Conservation (phyloP, 1,284 basidiomycete genomes). For the Tilletiopsis washingtonensis region DNA sequence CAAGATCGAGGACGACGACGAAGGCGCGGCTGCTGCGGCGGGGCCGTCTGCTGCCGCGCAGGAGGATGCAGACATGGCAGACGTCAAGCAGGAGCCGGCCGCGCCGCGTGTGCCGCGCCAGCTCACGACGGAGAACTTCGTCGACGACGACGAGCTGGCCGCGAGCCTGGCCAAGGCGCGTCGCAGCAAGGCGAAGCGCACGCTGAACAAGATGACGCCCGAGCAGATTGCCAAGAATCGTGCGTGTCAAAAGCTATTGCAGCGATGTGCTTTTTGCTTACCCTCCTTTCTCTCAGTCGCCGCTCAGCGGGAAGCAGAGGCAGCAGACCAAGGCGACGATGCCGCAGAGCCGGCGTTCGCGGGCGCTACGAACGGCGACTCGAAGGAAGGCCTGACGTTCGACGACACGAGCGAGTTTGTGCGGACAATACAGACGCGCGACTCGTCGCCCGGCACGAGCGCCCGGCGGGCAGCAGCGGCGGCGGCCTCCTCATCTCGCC, state of each 20-base stretch:
- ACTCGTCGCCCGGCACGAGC: slow-evolving; percentile 18
- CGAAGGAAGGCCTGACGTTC: slow-evolving; percentile 59
- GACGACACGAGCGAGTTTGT: slow-evolving; percentile 98
- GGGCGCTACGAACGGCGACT: slow-evolving; percentile 1
- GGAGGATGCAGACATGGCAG: slow-evolving; percentile 56
- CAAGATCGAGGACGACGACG: slow-evolving; percentile 61
- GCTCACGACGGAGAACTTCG: slow-evolving; percentile 57
- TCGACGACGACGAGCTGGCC: slow-evolving; percentile 97
- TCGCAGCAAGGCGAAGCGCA: slow-evolving; percentile 68
- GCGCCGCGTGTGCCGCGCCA: not conserved
- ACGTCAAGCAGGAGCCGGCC: not conserved
- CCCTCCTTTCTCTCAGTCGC: slow-evolving; percentile 18
- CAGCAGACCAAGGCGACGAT: slow-evolving; percentile 51
- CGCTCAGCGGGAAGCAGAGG: slow-evolving; percentile 59
- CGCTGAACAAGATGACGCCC: slow-evolving; percentile 64
- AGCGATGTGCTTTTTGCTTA: too few species aligned
- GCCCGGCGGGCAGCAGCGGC: too few species aligned
- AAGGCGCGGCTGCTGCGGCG: slow-evolving; percentile 36
- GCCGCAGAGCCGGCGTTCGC: slow-evolving; percentile 3
- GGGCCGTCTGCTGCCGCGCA: slow-evolving; percentile 23
- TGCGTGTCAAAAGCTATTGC: too few species aligned
- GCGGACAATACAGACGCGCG: slow-evolving; percentile 62
- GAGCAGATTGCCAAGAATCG: slow-evolving; percentile 72
- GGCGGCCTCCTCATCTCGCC: too few species aligned
- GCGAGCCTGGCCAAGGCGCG: slow-evolving; percentile 79